Evolutionary conservation across 306 rosid species (phyloP).

Genomic region (Boehmeria nivea): DNA sequence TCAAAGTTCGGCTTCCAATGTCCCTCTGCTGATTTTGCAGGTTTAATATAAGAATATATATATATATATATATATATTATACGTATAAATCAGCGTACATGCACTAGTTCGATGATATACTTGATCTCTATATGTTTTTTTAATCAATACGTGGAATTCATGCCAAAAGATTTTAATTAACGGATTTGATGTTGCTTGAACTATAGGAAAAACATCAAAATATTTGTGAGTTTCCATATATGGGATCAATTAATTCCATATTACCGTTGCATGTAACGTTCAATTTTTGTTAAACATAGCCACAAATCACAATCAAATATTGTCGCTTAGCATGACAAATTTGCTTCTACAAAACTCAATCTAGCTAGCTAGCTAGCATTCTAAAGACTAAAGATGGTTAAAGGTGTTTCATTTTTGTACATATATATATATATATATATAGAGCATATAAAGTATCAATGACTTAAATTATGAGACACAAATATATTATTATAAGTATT

Average conservation of each 20-base stretch:
- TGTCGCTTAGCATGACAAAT: background rate
- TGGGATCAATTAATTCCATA: background rate
- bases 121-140: no score
- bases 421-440: no score
- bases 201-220: background rate
- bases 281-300: background rate
- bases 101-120: no score
- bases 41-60: no score
- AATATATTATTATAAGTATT: no score
- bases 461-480: no score
- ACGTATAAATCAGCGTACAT: no score
- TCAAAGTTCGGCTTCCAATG: slow-evolving; percentile 14
- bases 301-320: background rate
- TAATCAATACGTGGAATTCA: background rate
- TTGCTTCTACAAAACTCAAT: background rate
- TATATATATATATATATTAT: no score
- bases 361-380: slow-evolving; percentile 1
- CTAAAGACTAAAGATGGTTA: no score
- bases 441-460: no score
- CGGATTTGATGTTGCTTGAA: background rate
- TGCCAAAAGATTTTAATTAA: background rate
- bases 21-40: no score
- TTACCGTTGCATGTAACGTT: background rate
- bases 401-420: no score
- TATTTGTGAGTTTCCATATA: background rate